Evolutionary conservation across 352 stramenopile genomes (phyloP), one percentile per base, ranked within the genome.

Genomic region (Phytophthora pluvialis): DNA sequence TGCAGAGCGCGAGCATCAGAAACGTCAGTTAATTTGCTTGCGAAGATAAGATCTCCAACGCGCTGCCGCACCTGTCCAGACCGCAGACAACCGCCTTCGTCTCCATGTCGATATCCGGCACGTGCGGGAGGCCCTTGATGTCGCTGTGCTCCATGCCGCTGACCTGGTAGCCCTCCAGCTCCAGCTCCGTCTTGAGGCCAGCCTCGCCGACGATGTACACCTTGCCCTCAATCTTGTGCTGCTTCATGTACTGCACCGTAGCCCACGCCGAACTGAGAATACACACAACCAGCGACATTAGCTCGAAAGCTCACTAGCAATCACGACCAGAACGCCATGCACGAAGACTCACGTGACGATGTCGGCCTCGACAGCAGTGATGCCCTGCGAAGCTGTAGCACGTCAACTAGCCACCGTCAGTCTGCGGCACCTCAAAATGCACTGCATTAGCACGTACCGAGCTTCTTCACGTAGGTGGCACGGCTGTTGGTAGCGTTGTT

Each of bases 401-500:
- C 16, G 44, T 26, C 50, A 49, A 56, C 54, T 21, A 51, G 12
- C 5, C 28, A 13, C 26, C 12, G 12, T 67, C 31, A 67, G 12
- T 18, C 45, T 36, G 26, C 42, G 47, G 18, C 15, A 39, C 8
- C 13, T 38, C 21, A 48, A 50, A 2, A 18, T 39, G 6, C 46
- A 44, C 3, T n/a, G 3, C 15, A 11, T 28, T 25, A 45, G 12
- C 16, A 64, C 67, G 5, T 53, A 94, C 86, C 83, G n/a, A 95
- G 78, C 62, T 93, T 93, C 72, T 91, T 88, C 47, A 95, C 83
- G 72, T 93, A 93, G 12, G 81, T 81, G 31, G 89, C 83, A 60
- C 86, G 75, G 56, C 75, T 90, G 68, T 89, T 95, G 59, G 84
- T 93, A 40, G 86, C 90, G 73, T 95, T 95, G 72, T 95, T 93